Percentiles rank a stretch among this genome's conserved stretches.
Conservation (phyloP, 2,329 filamentous ascomycete species). For the Cladosporium cucumerinum region DNA sequence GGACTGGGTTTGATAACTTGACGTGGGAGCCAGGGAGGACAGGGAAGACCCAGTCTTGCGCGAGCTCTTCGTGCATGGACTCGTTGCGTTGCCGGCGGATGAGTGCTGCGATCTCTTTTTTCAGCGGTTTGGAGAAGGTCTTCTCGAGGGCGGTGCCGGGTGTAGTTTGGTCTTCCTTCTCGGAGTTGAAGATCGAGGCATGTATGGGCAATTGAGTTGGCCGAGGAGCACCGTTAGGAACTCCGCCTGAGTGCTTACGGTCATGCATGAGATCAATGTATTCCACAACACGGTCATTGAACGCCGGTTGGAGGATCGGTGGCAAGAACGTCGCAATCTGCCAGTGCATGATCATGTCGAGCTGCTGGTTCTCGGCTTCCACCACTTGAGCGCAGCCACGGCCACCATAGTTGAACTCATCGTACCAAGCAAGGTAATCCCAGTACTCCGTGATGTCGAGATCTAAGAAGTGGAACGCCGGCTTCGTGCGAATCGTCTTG, state of each 20-base stretch:
- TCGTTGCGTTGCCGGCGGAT: slow-evolving; percentile 84
- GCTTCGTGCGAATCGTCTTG: slow-evolving; percentile 93
- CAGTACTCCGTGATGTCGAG: slow-evolving; percentile 98
- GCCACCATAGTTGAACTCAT: slow-evolving; percentile 97
- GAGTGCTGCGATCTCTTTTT: slow-evolving; percentile 80
- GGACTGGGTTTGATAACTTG: slow-evolving; percentile 64
- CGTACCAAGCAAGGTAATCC: slow-evolving; percentile 99
- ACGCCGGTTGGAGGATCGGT: slow-evolving; percentile 71
- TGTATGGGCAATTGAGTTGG: slow-evolving; percentile 60
- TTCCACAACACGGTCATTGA: slow-evolving; percentile 89
- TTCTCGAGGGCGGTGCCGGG: slow-evolving; percentile 68
- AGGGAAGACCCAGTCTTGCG: slow-evolving; percentile 83
- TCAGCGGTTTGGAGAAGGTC: slow-evolving; percentile 80
- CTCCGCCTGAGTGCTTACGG: slow-evolving; percentile 64
- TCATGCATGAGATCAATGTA: slow-evolving; percentile 93
- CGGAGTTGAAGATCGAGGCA: slow-evolving; percentile 52
- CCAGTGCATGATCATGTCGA: slow-evolving; percentile 98
- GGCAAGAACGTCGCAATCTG: slow-evolving; percentile 91
- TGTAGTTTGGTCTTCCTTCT: slow-evolving; percentile 57
- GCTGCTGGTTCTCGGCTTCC: slow-evolving; percentile 69
- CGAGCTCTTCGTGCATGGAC: slow-evolving; percentile 82
- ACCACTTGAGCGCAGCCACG: slow-evolving; percentile 83
- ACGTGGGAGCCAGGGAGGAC: slow-evolving; percentile 70
- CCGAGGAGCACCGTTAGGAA: slow-evolving; percentile 49
- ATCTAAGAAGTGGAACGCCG: slow-evolving; percentile 95